These are phyloP conservation scores for Macrocybe gigantea DNA, from an alignment of 768 basidiomycete genomes.

Conservation along the genomic window DNA sequence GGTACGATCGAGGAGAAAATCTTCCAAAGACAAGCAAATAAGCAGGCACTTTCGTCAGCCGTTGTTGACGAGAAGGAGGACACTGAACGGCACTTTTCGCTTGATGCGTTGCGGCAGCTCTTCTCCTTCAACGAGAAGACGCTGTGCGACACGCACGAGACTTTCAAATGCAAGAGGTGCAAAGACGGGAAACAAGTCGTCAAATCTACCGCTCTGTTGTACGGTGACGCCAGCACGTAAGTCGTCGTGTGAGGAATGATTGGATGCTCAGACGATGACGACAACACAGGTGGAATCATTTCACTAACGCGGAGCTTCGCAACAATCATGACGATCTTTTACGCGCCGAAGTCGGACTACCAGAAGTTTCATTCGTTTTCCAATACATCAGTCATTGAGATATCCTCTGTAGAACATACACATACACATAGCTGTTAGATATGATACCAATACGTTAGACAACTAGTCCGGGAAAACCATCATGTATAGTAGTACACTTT, in stretches of 20 bases:
- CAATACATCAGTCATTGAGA: constrained; percentile 87
- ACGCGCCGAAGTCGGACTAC: constrained; percentile 78
- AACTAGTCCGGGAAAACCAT: too few relatives aligned
- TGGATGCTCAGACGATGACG: background rate
- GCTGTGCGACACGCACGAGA: constrained; percentile 92
- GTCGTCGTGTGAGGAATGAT: constrained; percentile 24
- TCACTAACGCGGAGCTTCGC: constrained; percentile 80
- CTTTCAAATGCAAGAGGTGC: constrained; percentile 94
- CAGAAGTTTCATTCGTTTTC: constrained; percentile 92
- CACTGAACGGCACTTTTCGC: constrained; percentile 89
- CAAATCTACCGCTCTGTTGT: constrained; percentile 83
- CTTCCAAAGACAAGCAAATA: constrained; percentile 94
- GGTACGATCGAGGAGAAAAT: constrained; percentile 99
- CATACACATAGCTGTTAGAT: background rate
- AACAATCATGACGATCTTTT: constrained; percentile 95
- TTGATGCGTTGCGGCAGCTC: constrained; percentile 82
- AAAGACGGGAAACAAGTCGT: constrained; percentile 77
- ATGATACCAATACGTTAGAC: background rate
- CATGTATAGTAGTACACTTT: too few relatives aligned
- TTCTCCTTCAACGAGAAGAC: constrained; percentile 89
- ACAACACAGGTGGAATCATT: constrained; percentile 87
- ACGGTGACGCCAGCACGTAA: constrained; percentile 97
- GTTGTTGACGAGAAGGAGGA: constrained; percentile 98
- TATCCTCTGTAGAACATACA: background rate
- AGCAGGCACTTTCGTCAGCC: constrained; percentile 95